Percentiles rank a stretch among this genome's conserved stretches.
Conservation (phyloP, 2,329 filamentous ascomycete species). For the Chaetomiaceae sp. region DNA sequence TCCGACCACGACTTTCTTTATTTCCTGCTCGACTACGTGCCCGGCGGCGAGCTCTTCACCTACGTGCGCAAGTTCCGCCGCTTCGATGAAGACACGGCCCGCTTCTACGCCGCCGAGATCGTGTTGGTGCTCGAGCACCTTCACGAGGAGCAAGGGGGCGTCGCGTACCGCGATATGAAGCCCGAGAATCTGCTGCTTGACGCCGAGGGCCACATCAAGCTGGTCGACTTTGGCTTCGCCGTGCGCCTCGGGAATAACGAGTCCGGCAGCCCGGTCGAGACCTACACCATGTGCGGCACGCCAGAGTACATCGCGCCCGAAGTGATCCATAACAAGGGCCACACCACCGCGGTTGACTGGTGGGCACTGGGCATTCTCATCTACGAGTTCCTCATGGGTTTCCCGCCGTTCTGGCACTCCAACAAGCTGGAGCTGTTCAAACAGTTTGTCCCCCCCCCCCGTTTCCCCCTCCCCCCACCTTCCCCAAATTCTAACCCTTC, state of each 20-base stretch:
- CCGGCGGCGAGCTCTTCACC: conserved; percentile 78
- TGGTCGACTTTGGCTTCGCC: conserved; percentile 81
- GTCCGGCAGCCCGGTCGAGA: conserved; percentile 51
- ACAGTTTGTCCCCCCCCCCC: conserved; percentile 42
- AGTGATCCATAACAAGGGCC: conserved; percentile 76
- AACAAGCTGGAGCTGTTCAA: conserved; percentile 86
- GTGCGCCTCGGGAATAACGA: conserved; percentile 62
- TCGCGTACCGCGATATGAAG: conserved; percentile 77
- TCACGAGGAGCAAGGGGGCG: conserved; percentile 68
- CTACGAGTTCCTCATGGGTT: conserved; percentile 79
- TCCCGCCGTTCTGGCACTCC: conserved; percentile 81
- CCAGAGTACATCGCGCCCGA: conserved; percentile 80
- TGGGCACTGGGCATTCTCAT: conserved; percentile 81
- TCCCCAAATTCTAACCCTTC: not conserved
- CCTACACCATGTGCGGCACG: conserved; percentile 77
- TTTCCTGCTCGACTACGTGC: conserved; percentile 78
- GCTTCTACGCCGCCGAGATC: conserved; percentile 80
- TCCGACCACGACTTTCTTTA: conserved; percentile 73
- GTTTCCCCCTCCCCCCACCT: not conserved
- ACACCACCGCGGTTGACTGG: conserved; percentile 74
- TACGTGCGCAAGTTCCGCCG: conserved; percentile 71
- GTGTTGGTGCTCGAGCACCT: conserved; percentile 75
- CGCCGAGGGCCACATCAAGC: conserved; percentile 69
- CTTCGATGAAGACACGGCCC: conserved; percentile 71
- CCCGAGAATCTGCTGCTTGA: conserved; percentile 78